Evolutionary conservation across 441 rosid genomes (phyloP).

Genomic region (Viola pubescens): DNA sequence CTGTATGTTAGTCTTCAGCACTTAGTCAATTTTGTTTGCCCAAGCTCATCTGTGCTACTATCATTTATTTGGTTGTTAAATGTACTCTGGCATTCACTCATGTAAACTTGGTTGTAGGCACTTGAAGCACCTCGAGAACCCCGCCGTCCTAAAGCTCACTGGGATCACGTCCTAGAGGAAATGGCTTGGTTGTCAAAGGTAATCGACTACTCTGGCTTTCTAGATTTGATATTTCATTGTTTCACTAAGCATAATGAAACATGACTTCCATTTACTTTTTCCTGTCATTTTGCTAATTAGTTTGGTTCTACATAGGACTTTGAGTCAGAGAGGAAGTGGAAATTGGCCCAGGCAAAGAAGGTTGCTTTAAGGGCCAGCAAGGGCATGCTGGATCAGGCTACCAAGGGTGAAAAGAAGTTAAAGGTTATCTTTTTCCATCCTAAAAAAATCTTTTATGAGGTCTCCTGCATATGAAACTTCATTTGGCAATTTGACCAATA

Average conservation of each 20-base stretch:
- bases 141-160: conserved; percentile 89
- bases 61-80: neutral
- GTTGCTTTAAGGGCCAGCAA: conserved; percentile 95
- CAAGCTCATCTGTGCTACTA: neutral
- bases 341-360: conserved; percentile 88
- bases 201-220: conserved; percentile 13
- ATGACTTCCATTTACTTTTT: neutral
- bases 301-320: conserved; percentile 61
- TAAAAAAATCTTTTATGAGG: neutral
- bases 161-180: conserved; percentile 99
- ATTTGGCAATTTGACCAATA: conserved; percentile 1
- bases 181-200: conserved; percentile 99
- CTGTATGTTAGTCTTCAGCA: too few species aligned
- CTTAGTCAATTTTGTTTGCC: too few species aligned
- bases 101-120: conserved; percentile 42
- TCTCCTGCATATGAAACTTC: neutral
- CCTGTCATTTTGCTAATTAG: conserved; percentile 22
- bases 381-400: conserved; percentile 93
- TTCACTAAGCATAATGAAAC: neutral
- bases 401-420: conserved; percentile 87
- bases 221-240: conserved; percentile 1
- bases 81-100: conserved; percentile 8
- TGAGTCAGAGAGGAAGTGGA: conserved; percentile 99
- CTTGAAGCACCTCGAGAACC: conserved; percentile 95
- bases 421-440: conserved; percentile 50